Percentiles rank a stretch among this genome's conserved stretches.
These are phyloP conservation scores for Albifimbria verrucaria DNA, from an alignment of 2,329 filamentous ascomycete genomes.

Conservation along the genomic window DNA sequence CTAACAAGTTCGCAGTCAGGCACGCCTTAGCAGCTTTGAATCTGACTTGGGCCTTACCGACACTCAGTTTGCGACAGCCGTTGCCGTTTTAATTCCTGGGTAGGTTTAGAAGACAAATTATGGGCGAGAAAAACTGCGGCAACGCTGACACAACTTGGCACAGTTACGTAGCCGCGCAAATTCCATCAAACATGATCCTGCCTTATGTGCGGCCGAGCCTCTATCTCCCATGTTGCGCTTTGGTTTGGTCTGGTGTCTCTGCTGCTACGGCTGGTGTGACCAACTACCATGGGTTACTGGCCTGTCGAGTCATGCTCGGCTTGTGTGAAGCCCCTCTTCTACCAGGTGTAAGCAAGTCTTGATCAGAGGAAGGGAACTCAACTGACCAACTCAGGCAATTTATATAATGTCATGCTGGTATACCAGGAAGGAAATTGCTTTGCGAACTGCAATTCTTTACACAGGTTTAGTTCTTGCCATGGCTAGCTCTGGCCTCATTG, in stretches of 20 bases:
- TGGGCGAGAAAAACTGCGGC: not conserved
- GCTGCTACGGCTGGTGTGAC: constrained; percentile 13
- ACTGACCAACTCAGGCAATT: not conserved
- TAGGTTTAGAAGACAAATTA: not conserved
- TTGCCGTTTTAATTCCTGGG: not conserved
- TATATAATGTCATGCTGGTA: constrained; percentile 14
- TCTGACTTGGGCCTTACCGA: not conserved
- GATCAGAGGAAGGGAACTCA: not conserved
- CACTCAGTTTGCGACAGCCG: not conserved
- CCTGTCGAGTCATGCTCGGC: constrained; percentile 13
- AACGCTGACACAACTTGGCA: not conserved
- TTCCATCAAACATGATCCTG: constrained; percentile 13
- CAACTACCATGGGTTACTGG: constrained; percentile 13
- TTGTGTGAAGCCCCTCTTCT: constrained; percentile 14
- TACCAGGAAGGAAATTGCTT: constrained; percentile 19
- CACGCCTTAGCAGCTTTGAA: not conserved
- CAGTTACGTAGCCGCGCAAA: constrained; percentile 3
- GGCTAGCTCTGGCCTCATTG: constrained; percentile 19
- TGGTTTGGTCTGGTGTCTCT: constrained; percentile 13
- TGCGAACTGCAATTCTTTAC: constrained; percentile 20
- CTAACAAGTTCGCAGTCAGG: not conserved
- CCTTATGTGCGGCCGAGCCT: constrained; percentile 12
- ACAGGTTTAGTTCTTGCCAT: constrained; percentile 18
- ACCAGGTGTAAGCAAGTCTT: constrained; percentile 9
- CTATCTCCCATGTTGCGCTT: constrained; percentile 12